phyloP scores from a whole-genome alignment of 441 rosid genomes.

The Pelargonium australe region DNA sequence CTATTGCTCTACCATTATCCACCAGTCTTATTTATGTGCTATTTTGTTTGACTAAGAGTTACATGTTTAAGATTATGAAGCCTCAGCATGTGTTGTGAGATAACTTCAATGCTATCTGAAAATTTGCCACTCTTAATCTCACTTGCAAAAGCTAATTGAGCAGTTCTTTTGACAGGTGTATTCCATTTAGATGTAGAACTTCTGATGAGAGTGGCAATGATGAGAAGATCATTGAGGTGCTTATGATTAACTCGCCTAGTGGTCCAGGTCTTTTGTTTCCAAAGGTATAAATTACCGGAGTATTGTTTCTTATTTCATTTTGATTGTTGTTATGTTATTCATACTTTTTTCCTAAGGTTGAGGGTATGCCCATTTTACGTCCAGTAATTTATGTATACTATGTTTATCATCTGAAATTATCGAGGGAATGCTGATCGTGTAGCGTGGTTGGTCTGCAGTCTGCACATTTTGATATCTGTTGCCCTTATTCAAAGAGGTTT shows the following conservation, averaged over 20 bases:
- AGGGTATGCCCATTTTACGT: not conserved
- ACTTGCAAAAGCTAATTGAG: slow-evolving; percentile 15
- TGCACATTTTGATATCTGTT: not conserved
- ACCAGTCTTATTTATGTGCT: not conserved
- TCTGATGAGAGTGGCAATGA: slow-evolving; percentile 32
- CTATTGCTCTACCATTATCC: not conserved
- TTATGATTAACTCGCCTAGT: slow-evolving; percentile 85
- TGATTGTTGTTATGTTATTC: not conserved
- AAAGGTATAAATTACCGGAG: slow-evolving; percentile 42
- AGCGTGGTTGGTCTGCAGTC: no score
- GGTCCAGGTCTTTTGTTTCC: slow-evolving; percentile 95
- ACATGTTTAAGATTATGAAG: not conserved
- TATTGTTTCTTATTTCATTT: not conserved
- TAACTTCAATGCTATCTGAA: not conserved
- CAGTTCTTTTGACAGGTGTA: slow-evolving; percentile 43
- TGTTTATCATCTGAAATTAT: not conserved
- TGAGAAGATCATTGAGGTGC: slow-evolving; percentile 66
- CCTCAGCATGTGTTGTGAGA: not conserved
- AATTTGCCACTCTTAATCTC: not conserved
- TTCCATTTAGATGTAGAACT: slow-evolving; percentile 72
- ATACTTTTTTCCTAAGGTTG: not conserved
- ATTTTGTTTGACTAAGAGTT: not conserved
- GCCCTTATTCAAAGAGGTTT: not conserved
- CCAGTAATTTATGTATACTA: not conserved
- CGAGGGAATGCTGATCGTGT: no score